These are phyloP conservation scores for Phialocephala sp. DNA, from an alignment of 2,329 filamentous ascomycete species.

Conservation along the genomic window DNA sequence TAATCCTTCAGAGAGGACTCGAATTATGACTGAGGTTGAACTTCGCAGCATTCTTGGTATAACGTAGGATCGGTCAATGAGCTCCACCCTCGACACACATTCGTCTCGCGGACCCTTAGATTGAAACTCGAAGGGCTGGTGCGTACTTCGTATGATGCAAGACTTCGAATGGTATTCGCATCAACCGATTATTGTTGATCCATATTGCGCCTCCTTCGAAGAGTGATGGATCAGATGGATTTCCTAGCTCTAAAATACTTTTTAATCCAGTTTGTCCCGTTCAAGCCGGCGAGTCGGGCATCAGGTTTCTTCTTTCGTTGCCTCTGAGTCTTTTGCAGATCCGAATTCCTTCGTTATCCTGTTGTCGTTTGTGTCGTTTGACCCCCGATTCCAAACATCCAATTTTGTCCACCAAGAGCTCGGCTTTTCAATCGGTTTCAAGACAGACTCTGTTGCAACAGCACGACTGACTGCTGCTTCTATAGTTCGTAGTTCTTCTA, in stretches of 20 bases:
- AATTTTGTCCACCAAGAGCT: conserved; percentile 36
- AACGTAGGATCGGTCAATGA: no score
- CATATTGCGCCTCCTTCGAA: not conserved
- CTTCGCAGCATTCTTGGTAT: no score
- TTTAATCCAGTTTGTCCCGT: not conserved
- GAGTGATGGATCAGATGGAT: not conserved
- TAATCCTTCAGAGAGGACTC: no score
- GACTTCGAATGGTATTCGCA: no score
- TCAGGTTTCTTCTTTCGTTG: not conserved
- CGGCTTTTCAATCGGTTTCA: conserved; percentile 26
- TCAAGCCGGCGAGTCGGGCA: not conserved
- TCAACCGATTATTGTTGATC: no score
- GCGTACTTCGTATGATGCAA: no score
- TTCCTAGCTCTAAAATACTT: not conserved
- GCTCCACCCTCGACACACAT: no score
- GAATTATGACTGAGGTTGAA: no score
- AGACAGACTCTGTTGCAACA: conserved; percentile 28
- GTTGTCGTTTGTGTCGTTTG: not conserved
- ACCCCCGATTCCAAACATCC: conserved; percentile 24
- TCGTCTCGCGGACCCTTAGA: no score
- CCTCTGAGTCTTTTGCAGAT: not conserved
- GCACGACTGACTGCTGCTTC: conserved; percentile 34
- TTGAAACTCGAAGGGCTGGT: no score
- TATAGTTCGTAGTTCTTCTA: conserved; percentile 26
- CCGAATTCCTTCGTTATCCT: not conserved